Percentiles rank a stretch among this genome's conserved stretches.
These are phyloP conservation scores for Ganoderma lingzhi DNA, from an alignment of 1,284 basidiomycete species.

Conservation along the genomic window DNA sequence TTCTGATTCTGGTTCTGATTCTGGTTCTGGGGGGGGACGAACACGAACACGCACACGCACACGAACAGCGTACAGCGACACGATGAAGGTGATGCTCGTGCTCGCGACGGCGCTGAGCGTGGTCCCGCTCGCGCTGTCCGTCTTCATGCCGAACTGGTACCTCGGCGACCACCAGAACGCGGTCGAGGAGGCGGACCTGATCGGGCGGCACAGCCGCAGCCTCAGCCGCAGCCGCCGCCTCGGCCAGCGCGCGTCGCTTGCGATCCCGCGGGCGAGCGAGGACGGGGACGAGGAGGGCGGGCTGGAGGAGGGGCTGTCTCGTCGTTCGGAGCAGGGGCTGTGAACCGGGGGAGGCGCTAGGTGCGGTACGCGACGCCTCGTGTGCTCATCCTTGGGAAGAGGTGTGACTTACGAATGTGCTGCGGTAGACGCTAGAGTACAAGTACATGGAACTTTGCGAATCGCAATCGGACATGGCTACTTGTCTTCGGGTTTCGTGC, in stretches of 20 bases:
- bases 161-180: conserved; percentile 43
- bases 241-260: conserved; percentile 8
- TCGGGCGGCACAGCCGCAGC: conserved; percentile 4
- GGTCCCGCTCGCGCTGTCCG: conserved; percentile 37
- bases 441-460: no score
- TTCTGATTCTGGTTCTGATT: neutral
- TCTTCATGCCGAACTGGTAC: conserved; percentile 41
- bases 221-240: no score
- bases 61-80: conserved; percentile 56
- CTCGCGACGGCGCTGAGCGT: conserved; percentile 42
- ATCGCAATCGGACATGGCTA: no score
- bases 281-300: neutral
- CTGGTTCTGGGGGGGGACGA: neutral
- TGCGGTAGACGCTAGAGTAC: no score
- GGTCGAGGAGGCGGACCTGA: conserved; percentile 32
- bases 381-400: neutral
- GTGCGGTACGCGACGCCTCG: neutral
- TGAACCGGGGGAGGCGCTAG: neutral
- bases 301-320: neutral
- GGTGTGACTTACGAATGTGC: neutral
- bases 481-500: no score
- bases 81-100: conserved; percentile 62
- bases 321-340: neutral
- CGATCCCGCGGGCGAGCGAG: neutral
- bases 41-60: no score